A percentile compares a stretch with the other conserved stretches of the same genome.
These are phyloP conservation scores for Solanum chacoense DNA, from an alignment of 305 asterid species.

Conservation along the genomic window DNA sequence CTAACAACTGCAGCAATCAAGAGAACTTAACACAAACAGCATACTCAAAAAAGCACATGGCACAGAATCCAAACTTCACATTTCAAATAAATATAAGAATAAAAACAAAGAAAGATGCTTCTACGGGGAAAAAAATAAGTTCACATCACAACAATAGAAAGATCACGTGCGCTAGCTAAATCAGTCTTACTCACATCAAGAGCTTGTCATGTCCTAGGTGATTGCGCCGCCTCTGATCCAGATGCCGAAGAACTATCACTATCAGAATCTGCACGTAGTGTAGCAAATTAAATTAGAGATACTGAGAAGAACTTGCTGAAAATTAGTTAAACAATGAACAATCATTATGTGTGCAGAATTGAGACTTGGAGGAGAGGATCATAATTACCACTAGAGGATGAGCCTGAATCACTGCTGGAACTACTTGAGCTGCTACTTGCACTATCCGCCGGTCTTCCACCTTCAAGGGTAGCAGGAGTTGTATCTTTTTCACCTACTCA, in stretches of 20 bases:
- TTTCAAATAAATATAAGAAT: background rate
- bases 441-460: conserved; percentile 25
- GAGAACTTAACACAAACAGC: background rate
- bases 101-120: background rate
- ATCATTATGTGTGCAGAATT: background rate
- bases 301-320: background rate
- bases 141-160: background rate
- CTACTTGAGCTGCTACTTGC: conserved; percentile 11
- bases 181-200: background rate
- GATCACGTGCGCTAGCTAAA: background rate
- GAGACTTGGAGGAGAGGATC: background rate
- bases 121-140: background rate
- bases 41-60: background rate
- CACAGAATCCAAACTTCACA: background rate
- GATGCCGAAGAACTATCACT: conserved; percentile 45
- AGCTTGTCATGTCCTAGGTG: background rate
- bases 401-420: conserved; percentile 1
- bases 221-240: conserved; percentile 37
- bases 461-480: conserved; percentile 24
- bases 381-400: conserved; percentile 6
- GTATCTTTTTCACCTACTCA: conserved; percentile 22
- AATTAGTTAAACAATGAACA: background rate
- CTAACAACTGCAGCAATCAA: background rate
- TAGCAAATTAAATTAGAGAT: background rate
- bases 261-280: conserved; percentile 37